Evolutionary conservation across 2,329 filamentous ascomycete genomes (phyloP), one percentile per base, ranked within the genome.

Genomic region (Aspergillus costaricaensis): DNA sequence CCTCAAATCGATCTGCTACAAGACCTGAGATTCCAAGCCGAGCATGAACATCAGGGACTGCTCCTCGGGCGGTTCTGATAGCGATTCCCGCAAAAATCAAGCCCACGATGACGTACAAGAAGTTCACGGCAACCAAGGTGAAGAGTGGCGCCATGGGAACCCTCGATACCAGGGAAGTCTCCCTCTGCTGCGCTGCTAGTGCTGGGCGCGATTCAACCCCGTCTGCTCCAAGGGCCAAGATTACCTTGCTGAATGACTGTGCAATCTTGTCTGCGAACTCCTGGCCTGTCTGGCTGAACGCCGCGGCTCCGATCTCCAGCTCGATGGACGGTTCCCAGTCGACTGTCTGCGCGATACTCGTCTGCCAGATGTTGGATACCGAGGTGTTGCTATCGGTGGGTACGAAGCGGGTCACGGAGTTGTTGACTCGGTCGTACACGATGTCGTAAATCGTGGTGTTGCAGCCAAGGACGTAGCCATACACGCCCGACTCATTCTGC

Each of bases 401-500:
- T 2, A 39, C 36, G 19, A 67, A 63, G 10, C 62, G 62, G 4
- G 55, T 57, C 12, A 67, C 32, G 21, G 44, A 60, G 17, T 61
- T 59, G 30, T 69, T 66, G 27, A 68, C 39, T 2, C 55, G 58
- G 38, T 60, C 55, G 49, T 70, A 71, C n/a, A 60, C 44, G 21
- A 70, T 59, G 14, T 70, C 64, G 39, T 68, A 70, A 1, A 66
- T 50, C 0, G 67, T 69, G 9, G 62, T 61, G 14, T 62, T 61
- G 60, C 67, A 71, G 2, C 62, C 61, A 1, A 71, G 48, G 5
- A 69, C 48, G 17, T 62, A 58, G 2, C 61, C 58, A n/a, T 59
- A 27, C 6, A 49, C 56, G n/a, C 49, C 53, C 1, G 56, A 50
- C 21, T 43, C 32, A 4, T 27, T 44, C 21, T 36, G 36, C 38